Evolutionary conservation across 2,329 filamentous ascomycete species (phyloP), one percentile per base, ranked within the genome.

Genomic region (Talaromyces marneffei): DNA sequence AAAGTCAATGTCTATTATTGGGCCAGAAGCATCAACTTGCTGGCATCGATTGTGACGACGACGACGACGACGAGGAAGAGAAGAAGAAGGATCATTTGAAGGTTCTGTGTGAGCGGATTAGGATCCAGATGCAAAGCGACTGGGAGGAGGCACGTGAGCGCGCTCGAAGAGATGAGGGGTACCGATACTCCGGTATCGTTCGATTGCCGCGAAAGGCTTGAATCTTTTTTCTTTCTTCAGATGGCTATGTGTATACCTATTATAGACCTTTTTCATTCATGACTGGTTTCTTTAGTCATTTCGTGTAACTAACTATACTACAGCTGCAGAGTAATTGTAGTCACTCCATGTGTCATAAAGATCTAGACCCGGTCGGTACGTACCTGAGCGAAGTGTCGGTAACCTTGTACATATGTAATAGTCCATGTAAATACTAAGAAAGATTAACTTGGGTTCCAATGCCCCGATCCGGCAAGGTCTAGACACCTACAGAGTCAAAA

Each of bases 121-220:
- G n/a, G 42, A 25, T 8, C 25, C 39, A 31, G 57, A 60, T 63
- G 61, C 57, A 60, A 20, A 48, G n/a, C n/a, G 61, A 60, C 8
- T 63, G 61, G 57, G 57, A 63, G 29, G 61, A 60, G 16, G 57
- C 61, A 12, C 37, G 60, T 29, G 44, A 50, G 33, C 37, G 48
- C 16, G 61, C 56, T 9, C 20, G 18, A 8, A 29, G 31, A 42
- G 59, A 48, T 29, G 44, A 61, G 46, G 53, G 25, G 10, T 31
- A 33, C 48, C 10, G 25, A 7, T 31, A 33, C 48, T 16, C 39
- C 9, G 39, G 23, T 33, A 33, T 48, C 2, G 8, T 60, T 27
- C 18, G 39, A 18, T 20, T 10, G 35, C 31, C 50, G n/a, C n/a
- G n/a, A 18, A 60, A 60, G 16, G 29, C 20, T 16, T 52, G 48